Percentiles rank a stretch among this genome's conserved stretches.
Evolutionary conservation across 148 eudicot species (phyloP).

Genomic region (Spergularia bocconei): DNA sequence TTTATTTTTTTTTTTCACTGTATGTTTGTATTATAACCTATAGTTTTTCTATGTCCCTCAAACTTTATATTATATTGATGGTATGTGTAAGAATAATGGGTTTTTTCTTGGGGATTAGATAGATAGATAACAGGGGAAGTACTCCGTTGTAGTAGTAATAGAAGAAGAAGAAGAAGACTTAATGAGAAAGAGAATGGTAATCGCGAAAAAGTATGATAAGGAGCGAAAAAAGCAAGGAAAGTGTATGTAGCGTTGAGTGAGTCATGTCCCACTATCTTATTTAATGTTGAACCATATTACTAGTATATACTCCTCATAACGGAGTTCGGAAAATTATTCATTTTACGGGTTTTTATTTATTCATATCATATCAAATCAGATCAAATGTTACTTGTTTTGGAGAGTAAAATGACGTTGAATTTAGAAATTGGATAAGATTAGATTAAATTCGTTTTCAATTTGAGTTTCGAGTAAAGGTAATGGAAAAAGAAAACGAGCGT

Average conservation of each 20-base stretch:
- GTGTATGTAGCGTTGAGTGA: slow-evolving; percentile 5
- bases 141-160: not conserved
- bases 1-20: not conserved
- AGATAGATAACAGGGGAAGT: not conserved
- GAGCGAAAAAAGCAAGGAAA: not conserved
- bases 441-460: no score
- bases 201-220: not conserved
- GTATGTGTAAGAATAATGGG: no score
- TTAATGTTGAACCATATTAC: slow-evolving; percentile 12
- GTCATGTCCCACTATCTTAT: slow-evolving; percentile 20
- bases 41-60: no score
- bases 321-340: not conserved
- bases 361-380: no score
- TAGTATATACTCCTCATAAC: not conserved
- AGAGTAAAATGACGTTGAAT: no score
- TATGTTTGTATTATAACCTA: no score
- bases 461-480: no score
- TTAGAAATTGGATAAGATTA: no score
- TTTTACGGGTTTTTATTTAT: no score
- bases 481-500: no score
- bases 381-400: no score
- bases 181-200: not conserved
- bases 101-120: not conserved
- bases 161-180: not conserved
- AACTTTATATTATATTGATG: no score